Conservation (phyloP, 1,284 basidiomycete genomes). For the Pseudozyma flocculosa region DNA sequence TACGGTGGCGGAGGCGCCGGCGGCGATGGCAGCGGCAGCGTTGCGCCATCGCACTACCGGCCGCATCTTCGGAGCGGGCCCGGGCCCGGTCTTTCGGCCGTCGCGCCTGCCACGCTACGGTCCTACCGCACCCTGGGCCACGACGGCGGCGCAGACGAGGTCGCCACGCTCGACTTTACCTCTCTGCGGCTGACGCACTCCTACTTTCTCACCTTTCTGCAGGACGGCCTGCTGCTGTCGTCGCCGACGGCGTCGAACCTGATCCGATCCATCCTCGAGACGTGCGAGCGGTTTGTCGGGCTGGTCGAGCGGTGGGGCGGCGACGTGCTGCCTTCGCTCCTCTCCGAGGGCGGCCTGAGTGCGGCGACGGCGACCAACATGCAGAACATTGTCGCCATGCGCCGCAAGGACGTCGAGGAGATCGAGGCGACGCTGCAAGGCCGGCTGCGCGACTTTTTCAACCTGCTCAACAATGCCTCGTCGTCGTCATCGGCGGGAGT, state of each 20-base stretch:
- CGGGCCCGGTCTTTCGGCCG: background rate
- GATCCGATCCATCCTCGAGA: conserved; percentile 71
- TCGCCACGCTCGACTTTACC: conserved; percentile 68
- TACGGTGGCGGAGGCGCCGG: background rate
- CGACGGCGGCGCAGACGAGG: conserved; percentile 17
- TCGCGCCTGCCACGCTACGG: background rate
- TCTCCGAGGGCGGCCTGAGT: conserved; percentile 71
- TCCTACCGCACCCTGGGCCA: background rate
- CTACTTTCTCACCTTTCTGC: conserved; percentile 74
- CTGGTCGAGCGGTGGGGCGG: conserved; percentile 89
- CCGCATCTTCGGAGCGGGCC: background rate
- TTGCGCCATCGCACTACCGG: background rate
- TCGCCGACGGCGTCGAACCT: conserved; percentile 68
- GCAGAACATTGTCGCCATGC: conserved; percentile 64
- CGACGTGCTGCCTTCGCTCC: conserved; percentile 77
- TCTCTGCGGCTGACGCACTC: conserved; percentile 77
- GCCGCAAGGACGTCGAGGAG: conserved; percentile 68
- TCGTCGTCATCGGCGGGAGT: conserved; percentile 7
- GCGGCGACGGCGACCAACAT: conserved; percentile 64
- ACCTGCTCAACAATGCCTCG: conserved; percentile 7
- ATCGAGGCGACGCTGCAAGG: conserved; percentile 67
- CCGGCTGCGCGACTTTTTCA: conserved; percentile 22
- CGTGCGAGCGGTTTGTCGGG: conserved; percentile 74
- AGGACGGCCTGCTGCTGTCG: conserved; percentile 73
- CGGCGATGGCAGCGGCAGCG: background rate